A percentile compares a stretch with the other conserved stretches of the same genome.
Conservation (phyloP, 306 rosid genomes). For the Morella rubra region DNA sequence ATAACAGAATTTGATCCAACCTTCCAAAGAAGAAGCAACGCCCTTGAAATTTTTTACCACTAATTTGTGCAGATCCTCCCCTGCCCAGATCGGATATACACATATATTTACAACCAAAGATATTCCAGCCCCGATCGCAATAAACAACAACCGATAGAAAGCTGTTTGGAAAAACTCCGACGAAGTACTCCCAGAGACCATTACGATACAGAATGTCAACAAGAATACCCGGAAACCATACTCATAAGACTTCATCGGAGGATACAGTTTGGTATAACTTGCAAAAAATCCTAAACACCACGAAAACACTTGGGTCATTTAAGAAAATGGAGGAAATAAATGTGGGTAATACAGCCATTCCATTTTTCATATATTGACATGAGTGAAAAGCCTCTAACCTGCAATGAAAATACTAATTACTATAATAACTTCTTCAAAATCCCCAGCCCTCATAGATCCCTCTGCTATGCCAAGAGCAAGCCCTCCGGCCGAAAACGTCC, state of each 20-base stretch:
- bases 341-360: background rate
- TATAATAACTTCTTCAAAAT: conserved; percentile 45
- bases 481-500: conserved; percentile 71
- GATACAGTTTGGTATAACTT: conserved; percentile 53
- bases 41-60: conserved; percentile 68
- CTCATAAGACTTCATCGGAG: conserved; percentile 70
- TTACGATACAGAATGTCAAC: conserved; percentile 70
- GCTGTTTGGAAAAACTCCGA: conserved; percentile 55
- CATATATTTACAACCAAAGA: conserved; percentile 57
- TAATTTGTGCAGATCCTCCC: conserved; percentile 81
- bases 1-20: conserved; percentile 21
- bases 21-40: conserved; percentile 72
- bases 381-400: conserved; percentile 41
- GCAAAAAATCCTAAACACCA: conserved; percentile 52
- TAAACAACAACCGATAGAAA: conserved; percentile 54
- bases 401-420: conserved; percentile 55
- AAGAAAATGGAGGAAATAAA: background rate
- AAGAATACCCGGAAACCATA: conserved; percentile 76
- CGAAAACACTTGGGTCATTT: background rate
- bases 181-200: conserved; percentile 53
- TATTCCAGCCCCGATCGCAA: conserved; percentile 66
- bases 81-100: conserved; percentile 73
- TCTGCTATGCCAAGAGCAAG: conserved; percentile 60
- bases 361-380: background rate
- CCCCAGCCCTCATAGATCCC: conserved; percentile 34